Percentiles rank a stretch among this genome's conserved stretches.
Conservation (phyloP, 1,139 yeast species). For the Scheffersomyces quercinus region DNA sequence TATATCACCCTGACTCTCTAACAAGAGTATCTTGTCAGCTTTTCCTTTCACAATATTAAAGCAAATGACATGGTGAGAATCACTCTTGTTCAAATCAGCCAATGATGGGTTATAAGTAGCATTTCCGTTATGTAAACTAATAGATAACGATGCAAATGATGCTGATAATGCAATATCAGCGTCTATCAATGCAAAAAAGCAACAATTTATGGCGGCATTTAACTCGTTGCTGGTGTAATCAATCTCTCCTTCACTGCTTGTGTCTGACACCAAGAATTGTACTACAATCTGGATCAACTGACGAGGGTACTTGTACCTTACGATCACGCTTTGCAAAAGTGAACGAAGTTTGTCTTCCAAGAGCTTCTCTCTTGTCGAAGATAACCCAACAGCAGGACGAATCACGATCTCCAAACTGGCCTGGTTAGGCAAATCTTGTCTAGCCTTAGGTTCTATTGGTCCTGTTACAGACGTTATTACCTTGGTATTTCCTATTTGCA, state of each 20-base stretch:
- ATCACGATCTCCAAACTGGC: slow-evolving; percentile 81
- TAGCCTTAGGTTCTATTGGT: slow-evolving; percentile 80
- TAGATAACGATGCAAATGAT: slow-evolving; percentile 58
- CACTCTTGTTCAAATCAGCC: slow-evolving; percentile 39
- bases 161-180: slow-evolving; percentile 71
- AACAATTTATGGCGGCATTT: slow-evolving; percentile 70
- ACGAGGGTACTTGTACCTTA: slow-evolving; percentile 74
- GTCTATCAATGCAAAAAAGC: slow-evolving; percentile 72
- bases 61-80: slow-evolving; percentile 68
- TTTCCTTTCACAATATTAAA: slow-evolving; percentile 55
- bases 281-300: slow-evolving; percentile 82
- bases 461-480: slow-evolving; percentile 82
- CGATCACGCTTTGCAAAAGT: slow-evolving; percentile 60
- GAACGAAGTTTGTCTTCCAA: slow-evolving; percentile 71
- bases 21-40: slow-evolving; percentile 56
- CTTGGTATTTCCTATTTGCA: slow-evolving; percentile 51
- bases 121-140: slow-evolving; percentile 35
- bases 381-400: slow-evolving; percentile 74
- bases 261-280: slow-evolving; percentile 70
- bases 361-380: slow-evolving; percentile 75
- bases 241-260: slow-evolving; percentile 18
- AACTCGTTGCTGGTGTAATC: slow-evolving; percentile 55
- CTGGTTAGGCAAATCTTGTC: slow-evolving; percentile 82
- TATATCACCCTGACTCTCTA: slow-evolving; percentile 76
- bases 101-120: slow-evolving; percentile 47